A percentile compares a stretch with the other conserved stretches of the same genome.
Conservation (phyloP, 1,284 basidiomycete genomes). For the Ceratobasidium sp. region DNA sequence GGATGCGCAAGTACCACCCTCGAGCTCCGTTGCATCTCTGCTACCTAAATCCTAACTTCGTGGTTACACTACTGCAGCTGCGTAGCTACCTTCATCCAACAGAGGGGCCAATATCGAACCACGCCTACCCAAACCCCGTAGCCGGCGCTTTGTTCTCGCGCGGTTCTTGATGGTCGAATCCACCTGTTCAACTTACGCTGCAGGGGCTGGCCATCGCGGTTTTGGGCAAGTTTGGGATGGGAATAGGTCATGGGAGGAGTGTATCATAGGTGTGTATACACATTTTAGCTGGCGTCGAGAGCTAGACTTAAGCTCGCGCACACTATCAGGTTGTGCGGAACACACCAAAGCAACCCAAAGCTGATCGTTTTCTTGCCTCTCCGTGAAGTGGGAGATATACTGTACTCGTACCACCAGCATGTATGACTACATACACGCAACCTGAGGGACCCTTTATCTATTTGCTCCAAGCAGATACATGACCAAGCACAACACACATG, state of each 20-base stretch:
- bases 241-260: background rate
- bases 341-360: background rate
- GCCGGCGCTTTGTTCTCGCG: constrained; percentile 9
- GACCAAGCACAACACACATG: background rate
- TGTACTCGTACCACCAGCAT: background rate
- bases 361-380: background rate
- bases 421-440: no score
- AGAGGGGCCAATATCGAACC: background rate
- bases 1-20: background rate
- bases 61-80: background rate
- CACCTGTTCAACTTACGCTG: background rate
- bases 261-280: background rate
- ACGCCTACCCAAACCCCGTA: background rate
- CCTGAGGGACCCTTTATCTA: background rate
- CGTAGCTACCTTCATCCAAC: background rate
- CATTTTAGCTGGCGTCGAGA: background rate
- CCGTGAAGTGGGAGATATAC: background rate
- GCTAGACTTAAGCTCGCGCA: background rate
- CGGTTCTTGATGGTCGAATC: background rate
- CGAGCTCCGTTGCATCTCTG: background rate
- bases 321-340: background rate
- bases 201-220: background rate
- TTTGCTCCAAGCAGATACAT: background rate
- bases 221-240: background rate
- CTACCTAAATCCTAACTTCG: background rate